A percentile compares a stretch with the other conserved stretches of the same genome.
Evolutionary conservation across 768 basidiomycete species (phyloP).

Genomic region (Mycena albidolilacea): DNA sequence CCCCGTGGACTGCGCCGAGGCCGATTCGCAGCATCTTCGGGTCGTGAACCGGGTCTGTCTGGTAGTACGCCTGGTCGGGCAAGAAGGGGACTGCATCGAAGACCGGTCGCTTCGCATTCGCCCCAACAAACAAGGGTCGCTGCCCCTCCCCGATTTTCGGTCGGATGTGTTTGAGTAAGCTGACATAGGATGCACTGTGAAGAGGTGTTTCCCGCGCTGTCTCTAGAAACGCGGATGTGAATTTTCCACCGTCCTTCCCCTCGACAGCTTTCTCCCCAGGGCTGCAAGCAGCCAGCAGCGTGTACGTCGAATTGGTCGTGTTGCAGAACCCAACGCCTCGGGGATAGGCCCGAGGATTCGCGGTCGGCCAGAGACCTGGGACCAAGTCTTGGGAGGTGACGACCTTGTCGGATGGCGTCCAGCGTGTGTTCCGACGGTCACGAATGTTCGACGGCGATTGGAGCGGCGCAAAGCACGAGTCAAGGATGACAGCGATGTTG

Average conservation of each 20-base stretch:
- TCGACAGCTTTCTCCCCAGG: conserved; percentile 71
- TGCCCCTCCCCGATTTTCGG: conserved; percentile 59
- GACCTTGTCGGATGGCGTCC: conserved; percentile 72
- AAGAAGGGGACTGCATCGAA: conserved; percentile 73
- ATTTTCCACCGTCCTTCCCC: conserved; percentile 73
- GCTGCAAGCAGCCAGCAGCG: conserved; percentile 71
- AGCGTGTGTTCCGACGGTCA: conserved; percentile 67
- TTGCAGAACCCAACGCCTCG: conserved; percentile 63
- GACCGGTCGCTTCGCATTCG: conserved; percentile 62
- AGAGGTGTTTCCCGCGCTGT: conserved; percentile 62
- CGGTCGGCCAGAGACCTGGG: conserved; percentile 67
- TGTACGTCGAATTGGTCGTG: conserved; percentile 58
- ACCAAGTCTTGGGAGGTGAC: conserved; percentile 69
- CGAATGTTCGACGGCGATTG: conserved; percentile 56
- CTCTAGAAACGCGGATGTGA: conserved; percentile 70
- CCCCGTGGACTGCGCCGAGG: conserved; percentile 73
- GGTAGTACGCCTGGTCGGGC: conserved; percentile 63
- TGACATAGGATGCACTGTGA: conserved; percentile 66
- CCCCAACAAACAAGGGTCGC: conserved; percentile 66
- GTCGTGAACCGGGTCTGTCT: conserved; percentile 57
- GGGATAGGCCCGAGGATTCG: conserved; percentile 54
- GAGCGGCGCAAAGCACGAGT: conserved; percentile 71
- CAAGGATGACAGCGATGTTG: conserved; percentile 79
- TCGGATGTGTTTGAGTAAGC: conserved; percentile 62
- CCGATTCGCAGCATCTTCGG: conserved; percentile 61